Evolutionary conservation across 2,329 filamentous ascomycete genomes (phyloP).

Genomic region (Colletotrichum sp.): DNA sequence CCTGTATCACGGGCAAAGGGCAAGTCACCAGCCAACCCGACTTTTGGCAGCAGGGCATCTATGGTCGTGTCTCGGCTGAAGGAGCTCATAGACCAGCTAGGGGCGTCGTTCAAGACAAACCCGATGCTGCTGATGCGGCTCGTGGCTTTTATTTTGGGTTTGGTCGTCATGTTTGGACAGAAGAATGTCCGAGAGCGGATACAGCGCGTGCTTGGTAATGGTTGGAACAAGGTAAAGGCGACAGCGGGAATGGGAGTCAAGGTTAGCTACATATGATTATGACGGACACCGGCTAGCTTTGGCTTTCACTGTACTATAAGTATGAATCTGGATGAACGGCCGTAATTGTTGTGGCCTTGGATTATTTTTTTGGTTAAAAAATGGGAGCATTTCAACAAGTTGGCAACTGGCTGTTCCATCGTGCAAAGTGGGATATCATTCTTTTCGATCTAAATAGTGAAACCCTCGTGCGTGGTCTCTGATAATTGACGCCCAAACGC

Average conservation of each 20-base stretch:
- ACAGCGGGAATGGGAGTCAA: slow-evolving; percentile 97
- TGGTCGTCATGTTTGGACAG: slow-evolving; percentile 78
- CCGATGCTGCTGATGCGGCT: slow-evolving; percentile 64
- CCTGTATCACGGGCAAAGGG: slow-evolving; percentile 31
- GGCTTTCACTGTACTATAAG: slow-evolving; percentile 23
- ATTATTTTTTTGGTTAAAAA: not conserved
- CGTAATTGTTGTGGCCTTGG: not conserved
- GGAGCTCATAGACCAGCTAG: slow-evolving; percentile 56
- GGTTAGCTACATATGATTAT: slow-evolving; percentile 85
- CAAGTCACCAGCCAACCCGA: slow-evolving; percentile 37
- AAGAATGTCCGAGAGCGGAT: slow-evolving; percentile 78
- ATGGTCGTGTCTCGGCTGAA: slow-evolving; percentile 59
- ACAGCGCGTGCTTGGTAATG: slow-evolving; percentile 68
- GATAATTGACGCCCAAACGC: slow-evolving; percentile 25
- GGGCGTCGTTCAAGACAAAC: slow-evolving; percentile 57
- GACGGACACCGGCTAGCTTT: slow-evolving; percentile 18
- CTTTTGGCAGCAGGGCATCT: slow-evolving; percentile 53
- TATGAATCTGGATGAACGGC: slow-evolving; percentile 14
- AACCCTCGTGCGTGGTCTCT: not conserved
- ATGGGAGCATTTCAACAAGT: not conserved
- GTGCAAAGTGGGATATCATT: not conserved
- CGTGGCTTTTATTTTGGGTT: slow-evolving; percentile 79
- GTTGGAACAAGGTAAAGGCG: slow-evolving; percentile 81
- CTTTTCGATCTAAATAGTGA: not conserved
- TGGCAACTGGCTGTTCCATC: not conserved